These are phyloP conservation scores for Glarea lozoyensis DNA, from an alignment of 495 filamentous ascomycete species.

Conservation along the genomic window DNA sequence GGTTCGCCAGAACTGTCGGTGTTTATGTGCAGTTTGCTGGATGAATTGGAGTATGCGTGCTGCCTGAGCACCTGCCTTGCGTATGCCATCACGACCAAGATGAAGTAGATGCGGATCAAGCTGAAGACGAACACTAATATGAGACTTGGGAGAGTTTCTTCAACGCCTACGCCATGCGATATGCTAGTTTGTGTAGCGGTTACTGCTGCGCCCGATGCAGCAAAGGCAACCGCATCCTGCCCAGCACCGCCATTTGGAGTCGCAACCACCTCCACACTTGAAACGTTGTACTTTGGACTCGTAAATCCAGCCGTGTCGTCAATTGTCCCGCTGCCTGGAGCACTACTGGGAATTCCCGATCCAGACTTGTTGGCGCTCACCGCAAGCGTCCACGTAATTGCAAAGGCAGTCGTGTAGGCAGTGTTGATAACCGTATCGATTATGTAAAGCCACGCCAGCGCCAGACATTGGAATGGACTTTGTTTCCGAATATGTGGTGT, in stretches of 20 bases:
- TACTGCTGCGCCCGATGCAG: conserved; percentile 14
- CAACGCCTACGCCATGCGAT: conserved; percentile 37
- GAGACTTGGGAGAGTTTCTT: conserved; percentile 68
- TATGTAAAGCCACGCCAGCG: conserved; percentile 69
- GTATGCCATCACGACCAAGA: conserved; percentile 70
- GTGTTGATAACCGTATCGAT: conserved; percentile 71
- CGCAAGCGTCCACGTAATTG: conserved; percentile 72
- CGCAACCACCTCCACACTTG: conserved; percentile 38
- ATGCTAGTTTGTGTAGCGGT: conserved; percentile 11
- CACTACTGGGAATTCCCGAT: conserved; percentile 21
- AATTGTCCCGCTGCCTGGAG: conserved; percentile 43
- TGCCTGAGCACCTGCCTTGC: conserved; percentile 62
- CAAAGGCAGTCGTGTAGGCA: conserved; percentile 70
- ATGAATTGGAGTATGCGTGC: conserved; percentile 40
- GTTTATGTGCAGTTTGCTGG: conserved; percentile 35
- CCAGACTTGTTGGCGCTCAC: conserved; percentile 38
- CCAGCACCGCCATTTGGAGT: conserved; percentile 34
- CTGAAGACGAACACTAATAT: conserved; percentile 63
- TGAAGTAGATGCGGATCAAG: conserved; percentile 65
- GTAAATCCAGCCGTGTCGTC: conserved; percentile 62
- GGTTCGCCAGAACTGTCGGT: conserved; percentile 33
- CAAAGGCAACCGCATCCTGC: conserved; percentile 44
- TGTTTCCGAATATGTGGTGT: conserved; percentile 63
- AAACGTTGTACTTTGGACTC: conserved; percentile 53
- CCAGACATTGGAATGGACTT: conserved; percentile 57